Evolutionary conservation across 2,329 filamentous ascomycete genomes (phyloP), one percentile per base, ranked within the genome.

Genomic region (Lizonia empirigonia): DNA sequence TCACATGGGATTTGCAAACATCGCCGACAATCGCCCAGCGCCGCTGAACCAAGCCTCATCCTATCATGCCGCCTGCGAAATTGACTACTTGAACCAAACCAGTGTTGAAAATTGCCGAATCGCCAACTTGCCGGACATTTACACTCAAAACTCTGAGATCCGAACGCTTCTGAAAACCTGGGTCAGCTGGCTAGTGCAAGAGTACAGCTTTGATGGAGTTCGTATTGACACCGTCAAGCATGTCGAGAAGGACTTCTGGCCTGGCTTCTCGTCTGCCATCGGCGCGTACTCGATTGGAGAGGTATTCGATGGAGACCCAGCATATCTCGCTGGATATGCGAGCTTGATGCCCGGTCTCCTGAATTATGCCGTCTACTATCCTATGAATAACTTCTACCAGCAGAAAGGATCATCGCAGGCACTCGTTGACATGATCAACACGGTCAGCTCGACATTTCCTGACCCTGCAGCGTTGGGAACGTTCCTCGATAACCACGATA

Each of bases 181-280:
- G 69, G 58, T 72, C 27, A 58, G 53, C 5, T 69, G 61, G 62
- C 67, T 70, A 9, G 60, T 68, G 3, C 60, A 53, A 12, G 63
- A 71, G 34, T 70, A 68, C 55, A 38, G 38, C 4, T 70, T 73
- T 38, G 84, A 85, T 63, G 82, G 83, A 2, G 73, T 85, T 9
- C 81, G 84, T 26, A 80, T 86, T 58, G 84, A 86, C 56, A 85
- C 82, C 0, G 82, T 82, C 55, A 85, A 84, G 69, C 82, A 86
- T 65, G 82, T 86, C 12, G 77, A 84, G 55, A 79, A 80, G 53
- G 76, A 75, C 9, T 88, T 85, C 68, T 85, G 83, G 75, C 72
- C 81, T 0, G 69, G 63, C 0, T 87, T 86, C 58, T 72, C 77
- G 18, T 60, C 74, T 6, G 80, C 78, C 2, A 77, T 82, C 1